These are phyloP conservation scores for Periconia sp. DNA, from an alignment of 2,329 filamentous ascomycete species.

Conservation along the genomic window DNA sequence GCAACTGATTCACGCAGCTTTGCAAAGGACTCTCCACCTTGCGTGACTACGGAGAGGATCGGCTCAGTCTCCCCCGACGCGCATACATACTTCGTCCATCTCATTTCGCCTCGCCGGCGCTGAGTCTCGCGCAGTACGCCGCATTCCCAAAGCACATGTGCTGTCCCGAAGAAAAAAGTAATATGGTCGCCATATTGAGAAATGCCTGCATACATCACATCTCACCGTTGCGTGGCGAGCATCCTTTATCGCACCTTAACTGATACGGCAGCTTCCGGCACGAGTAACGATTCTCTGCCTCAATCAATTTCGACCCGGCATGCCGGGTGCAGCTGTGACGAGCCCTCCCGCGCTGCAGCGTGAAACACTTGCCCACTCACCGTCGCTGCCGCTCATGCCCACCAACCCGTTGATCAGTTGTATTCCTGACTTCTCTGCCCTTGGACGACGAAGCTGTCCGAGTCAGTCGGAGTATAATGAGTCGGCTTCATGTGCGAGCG, in stretches of 20 bases:
- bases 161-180: conserved; percentile 15
- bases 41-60: no score
- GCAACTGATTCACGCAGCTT: conserved; percentile 23
- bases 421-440: no score
- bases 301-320: conserved; percentile 8
- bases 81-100: no score
- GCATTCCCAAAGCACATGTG: conserved; percentile 15
- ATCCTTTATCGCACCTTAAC: conserved; percentile 8
- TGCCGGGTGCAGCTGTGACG: conserved; percentile 21
- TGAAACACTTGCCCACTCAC: conserved; percentile 24
- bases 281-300: no score
- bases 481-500: conserved; percentile 2
- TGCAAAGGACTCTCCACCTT: conserved; percentile 10
- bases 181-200: conserved; percentile 13
- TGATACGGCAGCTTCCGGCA: conserved; percentile 10
- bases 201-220: conserved; percentile 24
- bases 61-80: no score
- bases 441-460: no score
- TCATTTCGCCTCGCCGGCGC: conserved; percentile 15
- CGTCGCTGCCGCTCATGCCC: conserved; percentile 4
- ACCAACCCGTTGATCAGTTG: not conserved
- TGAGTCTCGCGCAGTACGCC: not conserved
- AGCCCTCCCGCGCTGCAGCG: conserved; percentile 14
- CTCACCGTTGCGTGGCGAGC: conserved; percentile 19
- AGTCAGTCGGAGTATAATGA: no score